Base-by-base conservation (phyloP, 805 yeast genomes). In the Saccharomycopsis oosterbeekiorum region DNA sequence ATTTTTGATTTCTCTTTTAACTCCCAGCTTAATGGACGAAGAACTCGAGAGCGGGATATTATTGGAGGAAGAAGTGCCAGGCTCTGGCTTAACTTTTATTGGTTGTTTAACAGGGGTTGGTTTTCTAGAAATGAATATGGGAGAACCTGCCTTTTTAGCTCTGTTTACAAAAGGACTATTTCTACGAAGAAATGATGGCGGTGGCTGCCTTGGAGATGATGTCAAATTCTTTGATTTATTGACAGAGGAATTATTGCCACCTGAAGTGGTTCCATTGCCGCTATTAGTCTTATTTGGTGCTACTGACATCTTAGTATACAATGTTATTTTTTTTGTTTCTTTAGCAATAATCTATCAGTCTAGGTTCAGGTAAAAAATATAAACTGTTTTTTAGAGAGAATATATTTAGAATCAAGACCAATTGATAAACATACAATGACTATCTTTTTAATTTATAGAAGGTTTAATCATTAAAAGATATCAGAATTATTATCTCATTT, bases 121-220 rank as follows among this genome's bases (percentile, higher is more conserved):
- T 8, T 47, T 47, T 47, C 53, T 47, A 24, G 53, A 47, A 21
- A 47, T 47, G 21, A 47, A 47, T n/a, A 47, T 4, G 1, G 53
- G 53, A 21, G 53, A 47, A 19, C 53, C 53, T 21, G 53, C 53
- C 34, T 47, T 47, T 24, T 47, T 24, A n/a, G 58, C 53, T 17
- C 58, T 40, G 29, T 34, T 56, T 21, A 56, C 58, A 41, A 56
- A 56, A n/a, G 58, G 58, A 29, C 58, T 56, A 19, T 53, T 11
- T 17, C 53, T 34, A 17, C 58, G 58, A 24, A 56, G 51, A 24
- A 56, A 41, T 15, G 53, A 19, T 29, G 58, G 53, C 17, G 58
- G 53, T 24, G 37, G 47, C 17, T 55, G 41, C 29, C 56, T 53
- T 29, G 57, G 57, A 1, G 57, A 36, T 37, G 41, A 29, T 15